Base-by-base conservation (phyloP, 2,329 filamentous ascomycete genomes). In the Dactylellina drechsleri region DNA sequence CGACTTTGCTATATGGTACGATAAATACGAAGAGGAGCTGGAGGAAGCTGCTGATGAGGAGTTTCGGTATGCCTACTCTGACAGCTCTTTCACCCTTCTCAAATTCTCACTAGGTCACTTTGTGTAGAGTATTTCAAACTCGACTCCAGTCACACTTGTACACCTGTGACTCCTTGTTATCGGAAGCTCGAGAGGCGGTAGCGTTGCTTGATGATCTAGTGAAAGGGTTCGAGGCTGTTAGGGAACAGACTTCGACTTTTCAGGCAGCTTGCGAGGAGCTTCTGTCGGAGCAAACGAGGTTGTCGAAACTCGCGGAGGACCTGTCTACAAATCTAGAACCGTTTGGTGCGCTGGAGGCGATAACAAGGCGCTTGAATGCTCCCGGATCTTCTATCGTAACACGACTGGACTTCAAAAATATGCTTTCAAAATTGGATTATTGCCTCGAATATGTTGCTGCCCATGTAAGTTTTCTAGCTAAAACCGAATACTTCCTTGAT, bases 401-500 rank as follows among this genome's bases (percentile, higher is more conserved):
- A 53, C 90, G 90, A 67, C 89, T 90, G 59, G 91, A 91, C 52
- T 97, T 98, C 80, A 89, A 91, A 1, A 92, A 97, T 62, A 96
- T 98, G 85, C 84, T 99, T 57, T 86, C 88, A 54, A 94, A 92
- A 77, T 85, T 99, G 58, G 93, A 98, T 82, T 89, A 92, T 62
- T 99, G 94, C 81, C 88, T 99, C 78, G 90, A 90, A 31, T 98
- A 98, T 80, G 97, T 98, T 93, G 87, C 91, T 75, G 86, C 88
- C 61, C 92, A 97, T 83, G 91, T 93, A 82, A 81, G 89, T 54
- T 52, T 16, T 36, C 6, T 12, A 5, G 28, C 26, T 28, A 43
- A 16, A 2, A 23, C 6, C 16, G 1, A 16, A n/a, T 40, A 62
- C 45, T 74, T 54, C 2, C 20, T 13, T 6, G 4, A 18, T 23